Percentiles rank a stretch among this genome's conserved stretches.
Conservation (phyloP, 2,329 filamentous ascomycete species). For the Ophiostoma sp. region DNA sequence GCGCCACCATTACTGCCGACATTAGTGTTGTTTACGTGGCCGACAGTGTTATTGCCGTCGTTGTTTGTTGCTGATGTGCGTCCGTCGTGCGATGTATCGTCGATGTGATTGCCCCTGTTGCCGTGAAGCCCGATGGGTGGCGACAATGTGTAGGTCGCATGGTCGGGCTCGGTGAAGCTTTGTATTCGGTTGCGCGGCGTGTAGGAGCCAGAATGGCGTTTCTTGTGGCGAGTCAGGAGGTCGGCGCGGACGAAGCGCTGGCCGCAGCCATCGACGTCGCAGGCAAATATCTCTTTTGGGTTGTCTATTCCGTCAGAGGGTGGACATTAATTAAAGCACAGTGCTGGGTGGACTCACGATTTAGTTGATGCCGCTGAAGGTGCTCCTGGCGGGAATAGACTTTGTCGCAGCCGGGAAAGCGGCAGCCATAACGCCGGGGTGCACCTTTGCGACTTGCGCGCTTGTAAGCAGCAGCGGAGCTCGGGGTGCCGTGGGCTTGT, state of each 20-base stretch:
- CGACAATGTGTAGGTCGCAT: slow-evolving; percentile 26
- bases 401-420: slow-evolving; percentile 72
- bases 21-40: not conserved
- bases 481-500: not conserved
- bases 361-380: slow-evolving; percentile 77
- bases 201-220: slow-evolving; percentile 61
- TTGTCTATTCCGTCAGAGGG: slow-evolving; percentile 55
- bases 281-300: slow-evolving; percentile 76
- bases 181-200: slow-evolving; percentile 52
- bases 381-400: slow-evolving; percentile 79
- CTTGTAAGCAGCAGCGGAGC: slow-evolving; percentile 42
- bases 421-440: slow-evolving; percentile 59
- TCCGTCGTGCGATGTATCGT: not conserved
- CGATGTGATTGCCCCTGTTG: not conserved
- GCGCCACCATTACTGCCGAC: not conserved
- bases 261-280: slow-evolving; percentile 72
- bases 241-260: slow-evolving; percentile 79
- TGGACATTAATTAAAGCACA: not conserved
- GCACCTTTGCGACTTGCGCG: slow-evolving; percentile 55
- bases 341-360: slow-evolving; percentile 55
- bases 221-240: slow-evolving; percentile 67
- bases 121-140: slow-evolving; percentile 28
- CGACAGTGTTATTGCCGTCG: not conserved
- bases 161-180: slow-evolving; percentile 45
- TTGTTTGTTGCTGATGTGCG: not conserved